Evolutionary conservation across 192 early-diverging fungal genomes (phyloP).

Genomic region (Coemansia sp.): DNA sequence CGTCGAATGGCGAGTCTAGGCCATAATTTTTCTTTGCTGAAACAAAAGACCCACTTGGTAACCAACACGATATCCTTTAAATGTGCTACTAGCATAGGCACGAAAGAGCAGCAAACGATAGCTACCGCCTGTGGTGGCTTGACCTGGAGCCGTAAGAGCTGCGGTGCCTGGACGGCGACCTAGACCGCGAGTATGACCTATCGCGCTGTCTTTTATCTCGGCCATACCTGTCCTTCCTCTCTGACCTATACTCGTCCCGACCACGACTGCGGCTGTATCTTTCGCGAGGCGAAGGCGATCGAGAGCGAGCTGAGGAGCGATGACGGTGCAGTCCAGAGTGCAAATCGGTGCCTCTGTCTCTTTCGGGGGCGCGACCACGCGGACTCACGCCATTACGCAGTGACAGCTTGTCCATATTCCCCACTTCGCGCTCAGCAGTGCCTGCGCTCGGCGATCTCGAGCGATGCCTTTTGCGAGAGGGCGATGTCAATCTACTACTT

Average conservation of each 20-base stretch:
- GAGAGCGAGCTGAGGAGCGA: conserved; percentile 8
- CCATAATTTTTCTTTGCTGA: not conserved
- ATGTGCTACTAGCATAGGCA: not conserved
- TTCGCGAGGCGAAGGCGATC: conserved; percentile 3
- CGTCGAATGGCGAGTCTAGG: conserved; percentile 70
- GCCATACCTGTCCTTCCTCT: conserved; percentile 1
- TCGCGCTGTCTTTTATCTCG: conserved; percentile 4
- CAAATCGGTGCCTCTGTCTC: not conserved
- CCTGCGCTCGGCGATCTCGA: not conserved
- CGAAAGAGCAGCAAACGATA: not conserved
- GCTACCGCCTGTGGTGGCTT: conserved; percentile 11
- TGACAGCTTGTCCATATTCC: conserved; percentile 15
- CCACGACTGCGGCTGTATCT: conserved; percentile 3
- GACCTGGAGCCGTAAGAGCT: conserved; percentile 16
- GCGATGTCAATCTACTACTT: not conserved
- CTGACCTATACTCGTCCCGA: not conserved
- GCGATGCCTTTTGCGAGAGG: not conserved
- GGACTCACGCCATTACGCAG: conserved; percentile 4
- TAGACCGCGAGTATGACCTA: conserved; percentile 16
- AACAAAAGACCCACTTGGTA: not conserved
- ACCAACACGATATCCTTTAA: not conserved
- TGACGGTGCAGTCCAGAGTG: not conserved
- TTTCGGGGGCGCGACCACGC: not conserved
- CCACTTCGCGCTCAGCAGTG: conserved; percentile 1
- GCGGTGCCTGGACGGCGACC: conserved; percentile 18